Evolutionary conservation across 164 flowering plant species (phyloP).

Genomic region (Vitis labrusca): DNA sequence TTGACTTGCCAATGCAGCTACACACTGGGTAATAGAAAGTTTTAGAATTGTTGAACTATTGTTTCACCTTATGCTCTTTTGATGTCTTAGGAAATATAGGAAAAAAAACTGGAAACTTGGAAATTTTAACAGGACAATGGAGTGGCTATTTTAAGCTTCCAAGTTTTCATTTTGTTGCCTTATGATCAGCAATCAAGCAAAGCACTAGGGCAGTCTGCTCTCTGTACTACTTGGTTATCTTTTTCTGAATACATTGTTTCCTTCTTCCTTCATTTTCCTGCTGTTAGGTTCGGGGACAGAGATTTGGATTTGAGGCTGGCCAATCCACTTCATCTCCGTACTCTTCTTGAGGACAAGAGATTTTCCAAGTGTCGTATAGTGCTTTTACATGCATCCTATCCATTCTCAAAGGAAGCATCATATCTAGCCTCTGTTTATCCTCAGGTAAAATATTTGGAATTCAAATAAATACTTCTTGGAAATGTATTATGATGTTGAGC

Average conservation of each 20-base stretch:
- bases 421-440: slow-evolving; percentile 87
- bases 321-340: slow-evolving; percentile 90
- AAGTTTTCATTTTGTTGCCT: slow-evolving; percentile 1
- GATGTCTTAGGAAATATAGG: not conserved
- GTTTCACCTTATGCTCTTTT: slow-evolving; percentile 1
- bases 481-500: not conserved
- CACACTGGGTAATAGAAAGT: slow-evolving; percentile 77
- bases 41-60: not conserved
- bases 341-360: slow-evolving; percentile 76
- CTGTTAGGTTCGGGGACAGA: slow-evolving; percentile 79
- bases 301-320: slow-evolving; percentile 84
- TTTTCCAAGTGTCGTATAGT: slow-evolving; percentile 69
- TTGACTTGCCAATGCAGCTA: slow-evolving; percentile 83
- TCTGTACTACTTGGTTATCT: not conserved
- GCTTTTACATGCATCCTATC: slow-evolving; percentile 93
- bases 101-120: not conserved
- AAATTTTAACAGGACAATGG: not conserved
- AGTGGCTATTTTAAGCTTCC: not conserved
- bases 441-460: slow-evolving; percentile 46
- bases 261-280: not conserved
- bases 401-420: slow-evolving; percentile 93
- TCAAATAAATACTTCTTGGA: not conserved
- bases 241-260: not conserved
- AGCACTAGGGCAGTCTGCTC: not conserved
- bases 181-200: not conserved